Evolutionary conservation across 2,329 filamentous ascomycete genomes (phyloP).

Genomic region (Ophiostoma piceae): DNA sequence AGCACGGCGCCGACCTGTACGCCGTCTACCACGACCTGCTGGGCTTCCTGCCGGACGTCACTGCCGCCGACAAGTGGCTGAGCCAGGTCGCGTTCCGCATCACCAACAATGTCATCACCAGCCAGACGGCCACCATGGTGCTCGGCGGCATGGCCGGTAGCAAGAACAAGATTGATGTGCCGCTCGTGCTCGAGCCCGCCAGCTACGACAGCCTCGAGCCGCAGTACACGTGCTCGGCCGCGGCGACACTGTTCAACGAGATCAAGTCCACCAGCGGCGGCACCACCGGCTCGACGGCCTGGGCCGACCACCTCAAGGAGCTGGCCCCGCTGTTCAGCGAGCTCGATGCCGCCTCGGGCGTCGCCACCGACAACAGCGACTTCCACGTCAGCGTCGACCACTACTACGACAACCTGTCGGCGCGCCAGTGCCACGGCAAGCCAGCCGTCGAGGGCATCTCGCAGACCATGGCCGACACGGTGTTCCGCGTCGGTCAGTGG

Average conservation of each 20-base stretch:
- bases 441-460: constrained; percentile 53
- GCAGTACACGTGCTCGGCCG: constrained; percentile 58
- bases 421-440: constrained; percentile 69
- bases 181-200: constrained; percentile 48
- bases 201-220: constrained; percentile 70
- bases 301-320: constrained; percentile 26
- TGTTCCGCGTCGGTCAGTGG: constrained; percentile 72
- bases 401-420: constrained; percentile 79
- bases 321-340: constrained; percentile 48
- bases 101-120: constrained; percentile 77
- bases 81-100: constrained; percentile 59
- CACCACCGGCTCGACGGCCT: constrained; percentile 10
- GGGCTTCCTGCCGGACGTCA: constrained; percentile 55
- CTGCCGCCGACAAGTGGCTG: constrained; percentile 36
- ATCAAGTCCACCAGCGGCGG: constrained; percentile 16
- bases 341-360: constrained; percentile 65
- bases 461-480: constrained; percentile 57
- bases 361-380: constrained; percentile 48
- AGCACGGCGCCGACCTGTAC: constrained; percentile 71
- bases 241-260: constrained; percentile 31
- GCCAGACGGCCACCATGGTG: constrained; percentile 71
- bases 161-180: constrained; percentile 52
- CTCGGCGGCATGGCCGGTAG: constrained; percentile 62
- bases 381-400: constrained; percentile 74
- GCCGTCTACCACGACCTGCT: constrained; percentile 69